phyloP scores from a whole-genome alignment of 2,329 filamentous ascomycete genomes.

The Eurotiales sp. region DNA sequence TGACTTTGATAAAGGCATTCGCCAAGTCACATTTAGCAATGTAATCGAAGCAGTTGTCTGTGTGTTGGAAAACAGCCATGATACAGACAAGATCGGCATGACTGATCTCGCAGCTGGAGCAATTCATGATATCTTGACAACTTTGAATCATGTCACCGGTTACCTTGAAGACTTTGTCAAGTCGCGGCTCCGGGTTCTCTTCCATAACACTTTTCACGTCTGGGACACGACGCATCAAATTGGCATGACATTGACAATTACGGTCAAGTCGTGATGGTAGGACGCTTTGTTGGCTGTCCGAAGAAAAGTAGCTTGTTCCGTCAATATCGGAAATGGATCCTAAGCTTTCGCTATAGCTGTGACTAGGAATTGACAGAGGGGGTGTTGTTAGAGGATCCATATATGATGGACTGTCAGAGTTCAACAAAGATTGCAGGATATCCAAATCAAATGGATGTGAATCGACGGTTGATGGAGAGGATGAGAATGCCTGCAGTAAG shows the following conservation, averaged over 20 bases:
- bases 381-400: neutral
- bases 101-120: conserved; percentile 9
- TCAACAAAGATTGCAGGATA: neutral
- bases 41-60: conserved; percentile 17
- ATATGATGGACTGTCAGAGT: neutral
- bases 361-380: neutral
- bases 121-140: conserved; percentile 13
- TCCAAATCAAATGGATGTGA: neutral
- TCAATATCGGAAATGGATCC: neutral
- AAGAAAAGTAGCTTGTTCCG: neutral
- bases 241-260: neutral
- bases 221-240: conserved; percentile 11
- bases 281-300: neutral
- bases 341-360: neutral
- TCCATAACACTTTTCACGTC: conserved; percentile 12
- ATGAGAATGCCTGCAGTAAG: neutral
- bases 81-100: conserved; percentile 18
- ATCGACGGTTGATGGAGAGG: neutral
- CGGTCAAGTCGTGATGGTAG: neutral
- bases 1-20: conserved; percentile 14
- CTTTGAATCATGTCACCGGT: conserved; percentile 14
- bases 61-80: conserved; percentile 18
- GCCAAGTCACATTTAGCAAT: conserved; percentile 15
- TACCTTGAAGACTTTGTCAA: conserved; percentile 16
- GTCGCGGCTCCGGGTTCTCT: conserved; percentile 1